Percentiles rank a stretch among this genome's conserved stretches.
phyloP scores from a whole-genome alignment of 2,329 filamentous ascomycete species.

The Rhinocladiella similis region DNA sequence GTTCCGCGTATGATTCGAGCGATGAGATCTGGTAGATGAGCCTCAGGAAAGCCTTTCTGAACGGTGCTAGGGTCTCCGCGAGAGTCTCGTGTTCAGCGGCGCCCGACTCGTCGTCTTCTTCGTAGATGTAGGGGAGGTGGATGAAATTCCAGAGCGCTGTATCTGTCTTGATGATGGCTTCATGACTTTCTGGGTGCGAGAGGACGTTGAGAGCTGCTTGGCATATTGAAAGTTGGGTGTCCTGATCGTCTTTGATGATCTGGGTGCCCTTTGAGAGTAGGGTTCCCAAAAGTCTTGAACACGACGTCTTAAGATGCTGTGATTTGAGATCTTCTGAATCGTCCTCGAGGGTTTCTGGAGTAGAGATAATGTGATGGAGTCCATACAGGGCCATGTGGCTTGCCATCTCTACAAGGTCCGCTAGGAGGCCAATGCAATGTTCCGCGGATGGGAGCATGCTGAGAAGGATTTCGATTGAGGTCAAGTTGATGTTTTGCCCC shows the following conservation, averaged over 20 bases:
- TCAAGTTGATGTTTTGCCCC: neutral
- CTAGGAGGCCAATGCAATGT: conserved; percentile 11
- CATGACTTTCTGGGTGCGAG: conserved; percentile 11
- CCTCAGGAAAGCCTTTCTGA: conserved; percentile 24
- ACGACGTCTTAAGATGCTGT: conserved; percentile 1
- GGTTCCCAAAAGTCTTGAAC: conserved; percentile 8
- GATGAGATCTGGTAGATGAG: conserved; percentile 23
- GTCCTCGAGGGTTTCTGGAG: neutral
- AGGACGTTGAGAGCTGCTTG: conserved; percentile 23
- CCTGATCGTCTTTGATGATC: conserved; percentile 6
- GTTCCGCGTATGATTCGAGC: conserved; percentile 12
- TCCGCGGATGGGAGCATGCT: neutral
- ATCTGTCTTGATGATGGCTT: conserved; percentile 8
- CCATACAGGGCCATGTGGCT: conserved; percentile 20
- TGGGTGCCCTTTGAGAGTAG: conserved; percentile 16
- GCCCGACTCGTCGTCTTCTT: conserved; percentile 14
- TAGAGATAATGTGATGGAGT: conserved; percentile 9
- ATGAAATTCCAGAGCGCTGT: conserved; percentile 16
- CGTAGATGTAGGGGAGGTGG: conserved; percentile 9
- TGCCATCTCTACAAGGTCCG: conserved; percentile 28
- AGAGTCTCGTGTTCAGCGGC: conserved; percentile 1
- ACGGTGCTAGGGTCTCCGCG: conserved; percentile 1
- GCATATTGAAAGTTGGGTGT: conserved; percentile 16
- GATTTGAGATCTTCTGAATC: neutral
- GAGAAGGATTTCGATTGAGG: conserved; percentile 21